Conservation (phyloP, 441 rosid species). For the Theobroma grandiflorum region DNA sequence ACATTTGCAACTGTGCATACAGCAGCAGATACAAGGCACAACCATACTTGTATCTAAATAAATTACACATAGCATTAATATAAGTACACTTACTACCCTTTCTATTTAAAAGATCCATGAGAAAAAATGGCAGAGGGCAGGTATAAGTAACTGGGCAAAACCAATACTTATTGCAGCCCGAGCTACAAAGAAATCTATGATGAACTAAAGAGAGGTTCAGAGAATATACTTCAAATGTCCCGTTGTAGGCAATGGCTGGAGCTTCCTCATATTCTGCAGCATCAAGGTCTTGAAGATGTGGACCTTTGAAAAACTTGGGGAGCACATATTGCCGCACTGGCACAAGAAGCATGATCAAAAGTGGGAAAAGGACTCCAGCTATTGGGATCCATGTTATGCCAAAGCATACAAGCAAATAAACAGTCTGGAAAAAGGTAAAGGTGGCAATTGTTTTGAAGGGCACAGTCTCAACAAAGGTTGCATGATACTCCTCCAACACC, state of each 20-base stretch:
- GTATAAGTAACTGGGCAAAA: not conserved
- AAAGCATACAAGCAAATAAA: slow-evolving; percentile 69
- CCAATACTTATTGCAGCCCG: not conserved
- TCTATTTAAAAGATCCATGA: not conserved
- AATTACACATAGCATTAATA: not conserved
- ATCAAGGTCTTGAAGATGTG: slow-evolving; percentile 80
- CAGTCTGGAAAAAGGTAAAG: slow-evolving; percentile 76
- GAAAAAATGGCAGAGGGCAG: slow-evolving; percentile 3
- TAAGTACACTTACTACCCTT: not conserved
- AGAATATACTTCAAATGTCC: slow-evolving; percentile 61
- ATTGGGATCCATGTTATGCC: slow-evolving; percentile 86
- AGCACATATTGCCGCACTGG: slow-evolving; percentile 75
- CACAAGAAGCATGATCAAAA: slow-evolving; percentile 82
- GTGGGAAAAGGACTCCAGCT: slow-evolving; percentile 81
- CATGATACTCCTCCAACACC: slow-evolving; percentile 67
- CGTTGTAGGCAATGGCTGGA: slow-evolving; percentile 65
- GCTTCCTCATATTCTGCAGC: slow-evolving; percentile 86
- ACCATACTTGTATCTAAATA: not conserved
- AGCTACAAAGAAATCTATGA: not conserved
- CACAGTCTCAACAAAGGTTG: slow-evolving; percentile 69
- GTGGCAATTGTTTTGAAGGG: slow-evolving; percentile 68
- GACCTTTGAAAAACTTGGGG: slow-evolving; percentile 72
- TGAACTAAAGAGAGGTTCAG: slow-evolving; percentile 8
- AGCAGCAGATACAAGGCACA: not conserved
- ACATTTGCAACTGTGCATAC: not conserved